These are phyloP conservation scores for Saccharomyces hybrid DNA, from an alignment of 1,139 yeast genomes.

Conservation along the genomic window DNA sequence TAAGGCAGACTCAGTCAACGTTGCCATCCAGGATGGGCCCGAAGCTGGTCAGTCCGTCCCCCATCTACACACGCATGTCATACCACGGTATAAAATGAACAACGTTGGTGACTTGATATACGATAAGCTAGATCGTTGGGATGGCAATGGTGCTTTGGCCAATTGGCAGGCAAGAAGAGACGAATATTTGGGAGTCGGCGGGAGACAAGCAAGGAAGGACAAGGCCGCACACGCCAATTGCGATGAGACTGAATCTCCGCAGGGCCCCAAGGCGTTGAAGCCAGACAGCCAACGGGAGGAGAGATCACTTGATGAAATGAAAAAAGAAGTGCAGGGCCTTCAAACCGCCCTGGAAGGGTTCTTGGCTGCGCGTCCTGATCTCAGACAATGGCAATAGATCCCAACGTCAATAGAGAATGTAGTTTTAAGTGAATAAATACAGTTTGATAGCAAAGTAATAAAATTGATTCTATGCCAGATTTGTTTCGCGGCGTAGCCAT, in stretches of 20 bases:
- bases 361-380: not conserved
- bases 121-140: conserved; percentile 47
- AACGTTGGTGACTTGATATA: conserved; percentile 71
- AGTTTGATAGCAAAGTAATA: not conserved
- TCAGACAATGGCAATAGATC: not conserved
- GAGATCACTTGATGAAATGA: conserved; percentile 33
- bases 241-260: conserved; percentile 37
- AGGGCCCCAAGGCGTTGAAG: conserved; percentile 57
- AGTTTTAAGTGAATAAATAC: not conserved
- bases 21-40: conserved; percentile 93
- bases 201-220: conserved; percentile 28
- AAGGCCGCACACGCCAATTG: conserved; percentile 36
- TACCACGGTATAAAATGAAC: conserved; percentile 64
- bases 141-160: conserved; percentile 29
- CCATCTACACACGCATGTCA: conserved; percentile 86
- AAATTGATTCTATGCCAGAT: not conserved
- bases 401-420: not conserved
- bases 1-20: conserved; percentile 72
- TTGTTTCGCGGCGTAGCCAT: not conserved
- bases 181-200: conserved; percentile 18
- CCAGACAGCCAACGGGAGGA: conserved; percentile 57
- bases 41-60: conserved; percentile 93
- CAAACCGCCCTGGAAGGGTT: conserved; percentile 6
- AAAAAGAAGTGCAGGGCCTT: conserved; percentile 11
- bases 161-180: conserved; percentile 30